Evolutionary conservation across 1,139 yeast genomes (phyloP), one percentile per base, ranked within the genome.

Genomic region (Pichia sp.): DNA sequence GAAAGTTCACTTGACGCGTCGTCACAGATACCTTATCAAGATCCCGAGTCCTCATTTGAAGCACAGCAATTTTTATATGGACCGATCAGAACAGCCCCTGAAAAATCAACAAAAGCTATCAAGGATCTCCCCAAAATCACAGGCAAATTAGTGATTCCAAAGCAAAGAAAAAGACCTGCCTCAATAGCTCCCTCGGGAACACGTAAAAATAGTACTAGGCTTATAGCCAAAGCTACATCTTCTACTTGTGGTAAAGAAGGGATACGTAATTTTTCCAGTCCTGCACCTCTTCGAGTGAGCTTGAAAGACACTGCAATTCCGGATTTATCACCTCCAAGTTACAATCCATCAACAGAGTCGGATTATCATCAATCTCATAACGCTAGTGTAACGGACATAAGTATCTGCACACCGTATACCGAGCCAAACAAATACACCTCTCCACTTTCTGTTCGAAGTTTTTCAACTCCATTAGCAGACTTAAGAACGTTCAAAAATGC

Each of bases 271-370:
- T 52, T 51, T 31, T 52, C 58, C 4, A 51, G 56, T 4, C 62
- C 62, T 5, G 11, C 51, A 3, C 50, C 55, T 7, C 33, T 44
- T 3, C 48, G 51, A 33, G 44, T 61, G 1, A 57, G 64, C 0
- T 39, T 64, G 3, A 47, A 45, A 5, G 55, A 55, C 2, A 52
- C 62, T 1, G 51, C 55, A 3, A 60, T 58, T 31, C 67, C 68
- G 0, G 49, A 51, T 27, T 48, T 64, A 28, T 52, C 62, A 1
- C 66, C 66, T 2, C 41, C 3, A 10, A 11, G 11, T 10, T 16
- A 16, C 23, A 16, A 16, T 16, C 23, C 23, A 16, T 16, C 23
- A 16, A 36, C 7, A 23, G 26, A 11, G 9, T 11, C 27, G 5
- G 26, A 35, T 26, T 8, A 34, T 11, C 5, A 5, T 9, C 5